Evolutionary conservation across 2,329 filamentous ascomycete genomes (phyloP), one percentile per base, ranked within the genome.

Genomic region (Lizonia empirigonia): DNA sequence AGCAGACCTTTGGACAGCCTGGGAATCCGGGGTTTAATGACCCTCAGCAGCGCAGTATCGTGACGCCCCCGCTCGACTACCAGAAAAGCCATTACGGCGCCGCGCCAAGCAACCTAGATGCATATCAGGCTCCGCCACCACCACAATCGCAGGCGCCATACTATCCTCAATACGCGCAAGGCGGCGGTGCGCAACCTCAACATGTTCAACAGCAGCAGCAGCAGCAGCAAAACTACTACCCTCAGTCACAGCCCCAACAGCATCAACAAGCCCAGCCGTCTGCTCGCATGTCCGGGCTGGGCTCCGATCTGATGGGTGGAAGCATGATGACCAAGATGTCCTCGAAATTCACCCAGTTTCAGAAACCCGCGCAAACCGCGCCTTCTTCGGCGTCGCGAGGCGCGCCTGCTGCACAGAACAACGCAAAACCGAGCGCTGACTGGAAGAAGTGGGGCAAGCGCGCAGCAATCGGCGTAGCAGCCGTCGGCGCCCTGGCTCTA

Each of bases 361-460:
- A 46, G 18, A 36, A 36, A 24, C 32, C 32, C 9, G 32, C 32
- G n/a, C 15, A 18, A 35, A 5, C 32, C 4, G 4, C 19, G 10
- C 32, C 16, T 13, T 35, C 32, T 19, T 5, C 32, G 3, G 7
- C 32, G 8, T 29, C 26, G 12, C 13, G 26, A 5, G 26, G 26
- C 12, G 12, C 26, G 7, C 26, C 26, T 5, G 9, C 26, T 29
- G 12, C 26, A n/a, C 26, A 29, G n/a, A 7, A 10, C 12, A n/a
- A 29, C 12, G 26, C 20, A 7, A 12, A 18, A 13, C n/a, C 23
- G 16, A 22, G 22, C 16, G 18, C 22, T 2, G 47, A 55, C 30
- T 55, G 52, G 52, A 55, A 51, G 32, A 55, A 55, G 19, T 55
- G 47, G 52, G 44, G 35, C 2, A 55, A 50, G 22, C 37, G 52